Evolutionary conservation across 208 protist species (phyloP).

Genomic region (Crithidia expoeki): DNA sequence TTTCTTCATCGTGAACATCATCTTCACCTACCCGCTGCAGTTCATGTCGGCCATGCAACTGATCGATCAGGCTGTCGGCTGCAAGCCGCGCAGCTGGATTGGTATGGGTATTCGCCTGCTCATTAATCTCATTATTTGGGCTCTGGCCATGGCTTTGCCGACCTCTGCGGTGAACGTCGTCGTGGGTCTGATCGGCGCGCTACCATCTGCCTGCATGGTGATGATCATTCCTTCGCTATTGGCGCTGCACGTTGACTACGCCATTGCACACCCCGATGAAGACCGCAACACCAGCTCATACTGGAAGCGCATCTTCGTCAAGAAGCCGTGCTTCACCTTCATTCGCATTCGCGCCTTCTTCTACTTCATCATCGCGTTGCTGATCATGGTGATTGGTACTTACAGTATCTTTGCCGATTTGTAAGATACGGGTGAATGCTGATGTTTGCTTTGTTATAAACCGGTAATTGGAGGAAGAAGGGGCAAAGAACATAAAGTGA

Average conservation of each 20-base stretch:
- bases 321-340: conserved; percentile 40
- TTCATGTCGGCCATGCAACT: conserved; percentile 83
- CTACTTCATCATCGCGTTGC: conserved; percentile 58
- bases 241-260: conserved; percentile 52
- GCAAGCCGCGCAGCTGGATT: conserved; percentile 57
- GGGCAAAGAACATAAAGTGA: background rate
- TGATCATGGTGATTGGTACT: conserved; percentile 82
- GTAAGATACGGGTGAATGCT: too few relatives aligned
- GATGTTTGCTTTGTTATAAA: too few relatives aligned
- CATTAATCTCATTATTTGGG: conserved; percentile 71
- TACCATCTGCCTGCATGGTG: conserved; percentile 74
- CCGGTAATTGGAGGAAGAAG: background rate
- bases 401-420: conserved; percentile 42
- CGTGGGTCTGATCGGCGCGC: conserved; percentile 72
- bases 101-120: conserved; percentile 55
- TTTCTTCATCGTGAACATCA: conserved; percentile 55
- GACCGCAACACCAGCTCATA: conserved; percentile 47
- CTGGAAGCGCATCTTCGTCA: conserved; percentile 51
- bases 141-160: conserved; percentile 58
- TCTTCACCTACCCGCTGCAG: conserved; percentile 81
- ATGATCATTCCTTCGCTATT: conserved; percentile 71
- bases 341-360: conserved; percentile 43
- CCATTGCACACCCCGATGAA: conserved; percentile 58
- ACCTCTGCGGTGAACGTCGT: conserved; percentile 67
- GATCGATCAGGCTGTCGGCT: conserved; percentile 59